Conservation (phyloP, 495 filamentous ascomycete genomes). For the Neurospora sp. region DNA sequence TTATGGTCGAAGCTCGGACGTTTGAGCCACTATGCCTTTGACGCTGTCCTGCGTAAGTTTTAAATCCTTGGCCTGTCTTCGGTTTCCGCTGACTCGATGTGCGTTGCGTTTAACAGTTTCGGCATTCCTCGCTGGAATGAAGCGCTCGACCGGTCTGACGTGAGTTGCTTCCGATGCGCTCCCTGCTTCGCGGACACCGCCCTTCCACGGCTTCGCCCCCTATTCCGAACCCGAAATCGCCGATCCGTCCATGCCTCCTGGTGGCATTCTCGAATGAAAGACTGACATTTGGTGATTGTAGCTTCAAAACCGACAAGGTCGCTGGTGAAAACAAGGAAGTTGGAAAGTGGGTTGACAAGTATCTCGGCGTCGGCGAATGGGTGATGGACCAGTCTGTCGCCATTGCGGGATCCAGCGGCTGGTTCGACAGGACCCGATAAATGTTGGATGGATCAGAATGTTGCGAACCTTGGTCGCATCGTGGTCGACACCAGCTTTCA, state of each 20-base stretch:
- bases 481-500: not conserved
- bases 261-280: not conserved
- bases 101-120: constrained; percentile 50
- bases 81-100: constrained; percentile 14
- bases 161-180: constrained; percentile 43
- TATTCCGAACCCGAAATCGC: constrained; percentile 4
- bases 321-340: constrained; percentile 70
- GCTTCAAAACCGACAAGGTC: constrained; percentile 78
- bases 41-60: constrained; percentile 78
- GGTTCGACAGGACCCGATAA: constrained; percentile 82
- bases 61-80: not conserved
- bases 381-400: constrained; percentile 96
- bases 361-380: constrained; percentile 93
- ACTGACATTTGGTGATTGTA: constrained; percentile 25
- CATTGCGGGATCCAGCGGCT: constrained; percentile 74
- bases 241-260: constrained; percentile 43
- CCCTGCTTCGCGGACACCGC: not conserved
- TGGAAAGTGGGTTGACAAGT: constrained; percentile 86
- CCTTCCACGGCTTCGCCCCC: not conserved
- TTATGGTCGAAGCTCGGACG: constrained; percentile 73
- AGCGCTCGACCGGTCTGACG: constrained; percentile 94
- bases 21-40: constrained; percentile 89
- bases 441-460: constrained; percentile 11
- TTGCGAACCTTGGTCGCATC: too few relatives aligned
- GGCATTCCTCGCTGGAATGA: constrained; percentile 89